Percentiles rank a stretch among this genome's conserved stretches.
phyloP scores from a whole-genome alignment of 176 grass and related monocot genomes.

The Coix lacrymajobi region DNA sequence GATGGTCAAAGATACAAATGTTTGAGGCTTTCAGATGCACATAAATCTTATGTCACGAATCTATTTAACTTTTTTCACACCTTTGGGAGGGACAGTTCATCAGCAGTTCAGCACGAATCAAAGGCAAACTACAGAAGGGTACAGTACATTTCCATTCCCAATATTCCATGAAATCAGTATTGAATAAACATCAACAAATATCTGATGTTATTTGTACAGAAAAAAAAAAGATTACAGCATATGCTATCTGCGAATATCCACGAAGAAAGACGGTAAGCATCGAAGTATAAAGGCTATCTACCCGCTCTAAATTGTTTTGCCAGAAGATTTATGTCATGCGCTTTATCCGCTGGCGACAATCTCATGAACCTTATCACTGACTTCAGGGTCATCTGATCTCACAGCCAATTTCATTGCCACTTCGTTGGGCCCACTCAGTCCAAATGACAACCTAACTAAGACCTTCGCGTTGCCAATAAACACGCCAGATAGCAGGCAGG shows the following conservation, averaged over 20 bases:
- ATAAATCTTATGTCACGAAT: too few species aligned
- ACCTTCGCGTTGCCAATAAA: constrained; percentile 70
- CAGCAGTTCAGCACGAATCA: background rate
- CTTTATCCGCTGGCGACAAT: constrained; percentile 71
- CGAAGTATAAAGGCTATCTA: constrained; percentile 17
- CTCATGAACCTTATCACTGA: constrained; percentile 84
- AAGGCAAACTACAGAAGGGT: background rate
- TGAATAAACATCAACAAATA: background rate
- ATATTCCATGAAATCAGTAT: background rate
- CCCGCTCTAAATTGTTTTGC: constrained; percentile 16
- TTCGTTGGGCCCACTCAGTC: constrained; percentile 80
- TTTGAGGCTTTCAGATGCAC: too few species aligned
- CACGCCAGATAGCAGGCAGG: constrained; percentile 81
- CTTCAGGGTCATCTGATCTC: constrained; percentile 77
- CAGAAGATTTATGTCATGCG: background rate
- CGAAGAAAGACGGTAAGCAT: background rate
- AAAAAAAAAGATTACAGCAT: background rate
- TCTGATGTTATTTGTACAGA: background rate
- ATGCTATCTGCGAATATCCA: constrained; percentile 8
- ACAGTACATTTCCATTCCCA: background rate
- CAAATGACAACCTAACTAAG: constrained; percentile 81
- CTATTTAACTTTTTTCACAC: too few species aligned
- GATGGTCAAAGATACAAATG: too few species aligned
- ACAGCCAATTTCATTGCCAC: constrained; percentile 97
- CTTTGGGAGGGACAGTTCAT: too few species aligned